Evolutionary conservation across 805 yeast species (phyloP).

Genomic region (Candida quercuum): DNA sequence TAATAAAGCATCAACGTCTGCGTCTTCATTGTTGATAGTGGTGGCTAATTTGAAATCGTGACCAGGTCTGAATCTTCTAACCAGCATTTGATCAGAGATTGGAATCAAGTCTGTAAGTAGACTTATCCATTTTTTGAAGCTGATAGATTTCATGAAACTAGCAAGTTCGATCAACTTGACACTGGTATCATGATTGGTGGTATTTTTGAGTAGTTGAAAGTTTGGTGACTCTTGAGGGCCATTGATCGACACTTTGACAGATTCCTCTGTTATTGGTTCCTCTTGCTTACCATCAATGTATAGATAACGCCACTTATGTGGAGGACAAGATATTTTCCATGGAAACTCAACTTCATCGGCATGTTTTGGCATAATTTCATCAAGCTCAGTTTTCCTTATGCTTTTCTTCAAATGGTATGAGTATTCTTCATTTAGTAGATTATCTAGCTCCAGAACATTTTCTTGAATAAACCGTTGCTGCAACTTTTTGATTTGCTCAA

Average conservation of each 20-base stretch:
- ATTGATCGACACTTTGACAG: slow-evolving; percentile 29
- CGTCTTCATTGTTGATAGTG: slow-evolving; percentile 33
- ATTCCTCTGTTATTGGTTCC: slow-evolving; percentile 26
- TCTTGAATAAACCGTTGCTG: slow-evolving; percentile 54
- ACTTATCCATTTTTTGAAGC: slow-evolving; percentile 67
- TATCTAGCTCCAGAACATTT: slow-evolving; percentile 61
- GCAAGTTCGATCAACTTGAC: slow-evolving; percentile 47
- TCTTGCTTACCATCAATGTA: slow-evolving; percentile 65
- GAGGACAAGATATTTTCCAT: slow-evolving; percentile 91
- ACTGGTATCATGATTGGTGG: slow-evolving; percentile 25
- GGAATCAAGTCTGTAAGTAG: slow-evolving; percentile 57
- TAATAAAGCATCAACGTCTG: slow-evolving; percentile 36
- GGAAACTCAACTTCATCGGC: slow-evolving; percentile 56
- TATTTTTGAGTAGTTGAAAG: slow-evolving; percentile 32
- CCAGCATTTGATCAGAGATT: slow-evolving; percentile 59
- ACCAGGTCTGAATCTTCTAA: slow-evolving; percentile 92
- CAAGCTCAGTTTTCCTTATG: slow-evolving; percentile 56
- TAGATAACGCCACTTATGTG: slow-evolving; percentile 85
- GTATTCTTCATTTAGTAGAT: slow-evolving; percentile 54
- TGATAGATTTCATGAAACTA: slow-evolving; percentile 49
- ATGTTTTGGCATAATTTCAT: slow-evolving; percentile 50
- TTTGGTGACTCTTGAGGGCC: slow-evolving; percentile 50
- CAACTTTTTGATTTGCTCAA: slow-evolving; percentile 35
- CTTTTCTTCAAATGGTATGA: slow-evolving; percentile 40
- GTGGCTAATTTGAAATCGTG: slow-evolving; percentile 92